Evolutionary conservation across 352 stramenopile genomes (phyloP), one percentile per base, ranked within the genome.

Genomic region (Globisporangium yorkense): DNA sequence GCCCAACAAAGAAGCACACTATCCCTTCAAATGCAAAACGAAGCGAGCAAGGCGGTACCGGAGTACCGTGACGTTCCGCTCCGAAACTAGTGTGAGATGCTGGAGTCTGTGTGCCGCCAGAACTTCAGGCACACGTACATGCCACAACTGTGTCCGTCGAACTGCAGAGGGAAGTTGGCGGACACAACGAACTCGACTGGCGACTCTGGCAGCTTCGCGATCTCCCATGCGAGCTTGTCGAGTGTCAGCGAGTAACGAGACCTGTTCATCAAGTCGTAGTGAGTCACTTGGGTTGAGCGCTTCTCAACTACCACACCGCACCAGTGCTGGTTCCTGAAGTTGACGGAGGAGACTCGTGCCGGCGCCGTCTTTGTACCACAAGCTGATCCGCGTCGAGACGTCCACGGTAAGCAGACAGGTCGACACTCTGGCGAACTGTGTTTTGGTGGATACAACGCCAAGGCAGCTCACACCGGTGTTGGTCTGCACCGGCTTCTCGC

Each of bases 261-360:
- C 0, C 5, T 35, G 10, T 51, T 51, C 21, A 51, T 51, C n/a
- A 24, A 51, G 46, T 37, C 46, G 46, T 51, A 51, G 13, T 51
- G 18, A 12, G 18, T 16, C 20, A 51, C 20, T 3, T 5, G 21
- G 8, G 21, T 15, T 6, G 13, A 12, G 4, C 16, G 10, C 15
- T 4, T 12, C 8, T 16, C 13, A 0, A 51, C 45, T 7, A 37
- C 13, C 20, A 51, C 3, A 2, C 8, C 24, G 4, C 21, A 37
- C 46, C 46, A 51, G 16, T 46, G 41, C 2, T 9, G 10, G 41
- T 46, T 46, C 16, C 15, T 5, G 7, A 20, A 12, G 41, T 46
- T 37, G 2, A 51, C 21, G 4, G 21, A 24, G 21, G 24, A 51
- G 20, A 21, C 13, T 45, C 40, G 18, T n/a, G 45, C n/a, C 20